These are phyloP conservation scores for Exophiala alcalophila DNA, from an alignment of 2,329 filamentous ascomycete species.

Conservation along the genomic window DNA sequence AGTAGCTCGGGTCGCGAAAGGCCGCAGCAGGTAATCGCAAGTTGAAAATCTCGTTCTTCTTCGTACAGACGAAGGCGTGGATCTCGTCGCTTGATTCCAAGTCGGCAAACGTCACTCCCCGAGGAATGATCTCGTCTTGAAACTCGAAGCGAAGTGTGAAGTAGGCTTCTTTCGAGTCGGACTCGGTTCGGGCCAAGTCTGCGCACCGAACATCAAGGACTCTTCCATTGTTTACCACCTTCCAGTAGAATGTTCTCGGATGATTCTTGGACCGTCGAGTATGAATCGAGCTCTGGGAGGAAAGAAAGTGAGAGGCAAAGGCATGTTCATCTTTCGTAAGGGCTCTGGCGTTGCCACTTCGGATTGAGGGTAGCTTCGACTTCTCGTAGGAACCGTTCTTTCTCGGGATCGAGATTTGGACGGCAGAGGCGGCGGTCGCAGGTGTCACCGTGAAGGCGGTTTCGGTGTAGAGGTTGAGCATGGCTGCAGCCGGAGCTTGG, in stretches of 20 bases:
- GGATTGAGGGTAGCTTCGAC: slow-evolving; percentile 21
- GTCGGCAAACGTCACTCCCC: slow-evolving; percentile 81
- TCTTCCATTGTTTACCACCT: slow-evolving; percentile 75
- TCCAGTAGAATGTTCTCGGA: slow-evolving; percentile 87
- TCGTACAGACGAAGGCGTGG: slow-evolving; percentile 75
- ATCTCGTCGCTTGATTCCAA: slow-evolving; percentile 72
- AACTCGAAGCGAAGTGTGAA: slow-evolving; percentile 78
- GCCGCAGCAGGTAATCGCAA: slow-evolving; percentile 79
- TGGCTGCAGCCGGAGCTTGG: slow-evolving; percentile 11
- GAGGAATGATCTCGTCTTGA: slow-evolving; percentile 66
- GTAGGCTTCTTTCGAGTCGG: slow-evolving; percentile 63
- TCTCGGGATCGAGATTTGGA: slow-evolving; percentile 24
- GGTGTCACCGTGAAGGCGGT: slow-evolving; percentile 27
- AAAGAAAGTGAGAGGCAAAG: slow-evolving; percentile 71
- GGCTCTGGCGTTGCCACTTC: slow-evolving; percentile 2
- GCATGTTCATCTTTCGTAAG: slow-evolving; percentile 52
- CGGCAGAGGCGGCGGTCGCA: slow-evolving; percentile 16
- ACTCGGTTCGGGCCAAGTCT: slow-evolving; percentile 70
- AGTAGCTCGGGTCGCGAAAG: slow-evolving; percentile 66
- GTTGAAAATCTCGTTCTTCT: slow-evolving; percentile 75
- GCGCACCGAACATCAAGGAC: slow-evolving; percentile 78
- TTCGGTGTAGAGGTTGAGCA: slow-evolving; percentile 32
- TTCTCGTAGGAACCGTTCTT: slow-evolving; percentile 26
- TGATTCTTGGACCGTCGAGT: slow-evolving; percentile 72
- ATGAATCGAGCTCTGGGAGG: slow-evolving; percentile 76